Conservation (phyloP, 768 basidiomycete species). For the Coprinopsis cinerea region DNA sequence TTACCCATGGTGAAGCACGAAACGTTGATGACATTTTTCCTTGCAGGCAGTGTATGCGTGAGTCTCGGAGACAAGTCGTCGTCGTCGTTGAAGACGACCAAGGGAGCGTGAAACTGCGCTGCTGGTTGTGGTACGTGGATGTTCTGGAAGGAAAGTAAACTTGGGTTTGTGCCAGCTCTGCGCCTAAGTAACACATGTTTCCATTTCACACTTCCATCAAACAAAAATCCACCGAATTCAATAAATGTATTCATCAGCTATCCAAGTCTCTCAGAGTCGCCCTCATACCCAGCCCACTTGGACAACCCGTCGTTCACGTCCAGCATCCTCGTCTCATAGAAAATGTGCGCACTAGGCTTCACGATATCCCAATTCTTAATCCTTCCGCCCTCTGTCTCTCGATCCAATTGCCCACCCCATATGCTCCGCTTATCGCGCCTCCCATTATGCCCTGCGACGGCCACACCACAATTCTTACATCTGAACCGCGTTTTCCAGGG, state of each 20-base stretch:
- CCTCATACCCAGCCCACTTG: conserved; percentile 67
- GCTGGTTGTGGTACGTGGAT: too few species aligned
- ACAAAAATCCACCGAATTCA: background rate
- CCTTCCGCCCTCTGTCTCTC: conserved; percentile 43
- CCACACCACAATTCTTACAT: conserved; percentile 56
- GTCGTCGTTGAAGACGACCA: conserved; percentile 1
- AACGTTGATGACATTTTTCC: conserved; percentile 47
- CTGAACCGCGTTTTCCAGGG: conserved; percentile 58
- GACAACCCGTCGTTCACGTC: conserved; percentile 49
- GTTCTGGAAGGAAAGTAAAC: too few species aligned
- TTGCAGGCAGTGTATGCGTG: conserved; percentile 29
- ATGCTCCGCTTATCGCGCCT: conserved; percentile 46
- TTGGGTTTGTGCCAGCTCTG: too few species aligned
- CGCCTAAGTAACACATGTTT: background rate
- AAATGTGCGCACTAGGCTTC: conserved; percentile 61
- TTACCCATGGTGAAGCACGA: conserved; percentile 59
- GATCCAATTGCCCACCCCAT: conserved; percentile 52
- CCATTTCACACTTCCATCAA: conserved; percentile 7
- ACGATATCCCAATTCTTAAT: conserved; percentile 48
- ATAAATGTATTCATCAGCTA: conserved; percentile 7
- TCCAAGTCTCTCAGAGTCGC: conserved; percentile 30
- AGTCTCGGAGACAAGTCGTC: conserved; percentile 24
- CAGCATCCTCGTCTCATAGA: conserved; percentile 58
- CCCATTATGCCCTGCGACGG: conserved; percentile 47
- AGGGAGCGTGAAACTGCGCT: too few species aligned